Base-by-base conservation (phyloP, 2,329 filamentous ascomycete species). In the Podosphaera leucotricha region DNA sequence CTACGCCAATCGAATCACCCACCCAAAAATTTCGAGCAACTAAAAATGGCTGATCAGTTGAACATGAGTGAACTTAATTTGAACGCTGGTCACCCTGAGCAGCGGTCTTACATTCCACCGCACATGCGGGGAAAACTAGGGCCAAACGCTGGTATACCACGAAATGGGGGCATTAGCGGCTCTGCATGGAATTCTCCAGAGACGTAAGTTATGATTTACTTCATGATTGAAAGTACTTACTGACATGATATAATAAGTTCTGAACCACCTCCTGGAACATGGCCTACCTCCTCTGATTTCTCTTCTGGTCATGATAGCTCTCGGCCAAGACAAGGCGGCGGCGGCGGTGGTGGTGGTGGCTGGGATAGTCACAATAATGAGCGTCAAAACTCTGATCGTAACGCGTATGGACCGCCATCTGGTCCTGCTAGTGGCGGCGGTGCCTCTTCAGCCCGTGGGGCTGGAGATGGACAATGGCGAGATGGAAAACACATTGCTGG, bases 401-500 rank as follows among this genome's bases (percentile, higher is more conserved):
- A 71, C 59, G 71, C 66, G 46, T 80, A 80, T 55, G 61, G 59
- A 38, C 57, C 56, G 46, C 56, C 55, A 28, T 53, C 51, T 43
- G 51, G 52, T 38, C 59, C 56, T 49, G 61, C 61, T 38, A 59
- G 61, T 38, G 66, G 65, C 50, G 66, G 47, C 28, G 46, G 45
- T 24, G 41, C 45, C 41, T 46, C 46, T 21, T 55, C 70, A 57
- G 69, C 76, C 56, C 77, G 80, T 57, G 85, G 86, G 56, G 92
- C 85, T 60, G 90, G 90, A 57, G 90, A 95, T 59, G 90, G 90
- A 57, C 77, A 84, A 67, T 98, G 90, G 90, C 77, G 78, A 58
- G 87, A 95, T 53, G 90, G 90, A 63, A 93, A 95, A 71, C 90
- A 98, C 67, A 68, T 94, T 55, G 73, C 87, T 48, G 90, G 90